These are phyloP conservation scores for Umbelopsis sp. DNA, from an alignment of 192 early-diverging fungal species.

Conservation along the genomic window DNA sequence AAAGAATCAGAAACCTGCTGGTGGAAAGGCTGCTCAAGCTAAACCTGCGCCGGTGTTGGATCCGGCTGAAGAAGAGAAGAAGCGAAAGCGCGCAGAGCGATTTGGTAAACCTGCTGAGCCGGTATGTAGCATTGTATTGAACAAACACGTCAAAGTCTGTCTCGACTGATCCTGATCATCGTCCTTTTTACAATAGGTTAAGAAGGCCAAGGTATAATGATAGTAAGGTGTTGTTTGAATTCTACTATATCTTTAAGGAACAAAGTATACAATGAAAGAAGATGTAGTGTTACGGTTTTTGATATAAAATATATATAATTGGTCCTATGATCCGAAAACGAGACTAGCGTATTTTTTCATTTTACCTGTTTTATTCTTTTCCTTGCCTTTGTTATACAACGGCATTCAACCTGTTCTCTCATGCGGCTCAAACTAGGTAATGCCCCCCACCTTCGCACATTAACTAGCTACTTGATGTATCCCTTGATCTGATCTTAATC, in stretches of 20 bases:
- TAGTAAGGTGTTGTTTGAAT: too few relatives aligned
- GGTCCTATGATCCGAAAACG: too few relatives aligned
- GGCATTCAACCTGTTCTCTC: neutral
- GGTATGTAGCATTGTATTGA: neutral
- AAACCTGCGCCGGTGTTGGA: slow-evolving; percentile 13
- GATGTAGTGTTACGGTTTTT: too few relatives aligned
- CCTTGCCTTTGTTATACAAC: neutral
- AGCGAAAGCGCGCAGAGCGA: slow-evolving; percentile 62
- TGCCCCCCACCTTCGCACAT: neutral
- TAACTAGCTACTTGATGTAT: neutral
- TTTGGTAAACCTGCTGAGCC: slow-evolving; percentile 42
- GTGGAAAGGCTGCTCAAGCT: neutral
- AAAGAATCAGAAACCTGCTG: slow-evolving; percentile 18
- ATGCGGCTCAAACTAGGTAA: slow-evolving; percentile 12
- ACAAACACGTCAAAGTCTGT: neutral
- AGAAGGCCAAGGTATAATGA: slow-evolving; percentile 8
- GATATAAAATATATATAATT: too few relatives aligned
- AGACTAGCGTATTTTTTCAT: too few relatives aligned
- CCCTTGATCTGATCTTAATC: too few relatives aligned
- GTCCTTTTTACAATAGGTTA: neutral
- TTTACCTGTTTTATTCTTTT: neutral
- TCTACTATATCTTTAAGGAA: too few relatives aligned
- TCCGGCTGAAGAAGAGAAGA: slow-evolving; percentile 64
- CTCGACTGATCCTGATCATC: neutral
- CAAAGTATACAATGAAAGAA: too few relatives aligned